Conservation (phyloP, 2,329 filamentous ascomycete species). For the Cordyceps cateniannulata region DNA sequence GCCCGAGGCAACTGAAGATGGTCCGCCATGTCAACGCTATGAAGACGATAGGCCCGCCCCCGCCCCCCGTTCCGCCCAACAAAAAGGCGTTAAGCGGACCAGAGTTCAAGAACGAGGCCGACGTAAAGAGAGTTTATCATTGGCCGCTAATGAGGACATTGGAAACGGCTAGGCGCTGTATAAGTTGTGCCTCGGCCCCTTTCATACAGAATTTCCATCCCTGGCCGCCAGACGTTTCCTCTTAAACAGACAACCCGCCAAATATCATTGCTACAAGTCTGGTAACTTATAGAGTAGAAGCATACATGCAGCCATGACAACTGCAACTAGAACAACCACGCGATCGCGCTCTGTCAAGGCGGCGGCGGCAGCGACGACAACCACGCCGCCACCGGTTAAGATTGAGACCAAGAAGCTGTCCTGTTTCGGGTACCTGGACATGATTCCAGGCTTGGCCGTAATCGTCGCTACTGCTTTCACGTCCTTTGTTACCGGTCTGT, state of each 20-base stretch:
- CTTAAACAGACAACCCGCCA: background rate
- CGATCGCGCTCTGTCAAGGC: background rate
- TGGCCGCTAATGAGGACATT: background rate
- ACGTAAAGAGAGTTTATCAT: background rate
- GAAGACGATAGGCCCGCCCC: background rate
- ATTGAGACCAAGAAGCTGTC: constrained; percentile 14
- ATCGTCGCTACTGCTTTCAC: constrained; percentile 13
- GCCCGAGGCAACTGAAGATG: background rate
- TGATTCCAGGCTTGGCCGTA: constrained; percentile 15
- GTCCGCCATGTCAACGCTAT: background rate
- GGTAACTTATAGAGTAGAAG: background rate
- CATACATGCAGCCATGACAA: background rate
- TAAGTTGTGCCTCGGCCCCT: background rate
- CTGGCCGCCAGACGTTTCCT: background rate
- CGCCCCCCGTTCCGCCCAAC: background rate
- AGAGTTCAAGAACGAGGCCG: background rate
- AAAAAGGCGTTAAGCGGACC: background rate
- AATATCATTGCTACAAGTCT: background rate
- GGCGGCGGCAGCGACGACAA: background rate
- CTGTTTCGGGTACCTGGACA: constrained; percentile 14
- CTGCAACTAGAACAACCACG: background rate
- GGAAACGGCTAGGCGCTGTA: background rate
- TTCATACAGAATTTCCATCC: background rate
- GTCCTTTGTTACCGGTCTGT: constrained; percentile 14
- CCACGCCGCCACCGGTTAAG: background rate